Conservation (phyloP, 2,329 filamentous ascomycete genomes). For the Ophiostoma ulmi region DNA sequence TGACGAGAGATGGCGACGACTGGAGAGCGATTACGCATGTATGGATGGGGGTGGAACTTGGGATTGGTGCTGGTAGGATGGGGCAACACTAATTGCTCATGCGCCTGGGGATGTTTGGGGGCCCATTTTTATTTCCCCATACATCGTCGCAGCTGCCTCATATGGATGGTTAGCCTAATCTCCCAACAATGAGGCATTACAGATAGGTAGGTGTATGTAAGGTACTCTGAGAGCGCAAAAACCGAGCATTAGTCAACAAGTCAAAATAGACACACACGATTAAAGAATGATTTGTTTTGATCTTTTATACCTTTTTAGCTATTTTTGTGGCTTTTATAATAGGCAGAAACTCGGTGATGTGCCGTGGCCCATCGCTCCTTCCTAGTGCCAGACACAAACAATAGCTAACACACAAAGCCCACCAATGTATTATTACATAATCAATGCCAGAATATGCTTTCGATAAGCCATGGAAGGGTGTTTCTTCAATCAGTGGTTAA, state of each 20-base stretch:
- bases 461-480: neutral
- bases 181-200: neutral
- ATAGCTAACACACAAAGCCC: neutral
- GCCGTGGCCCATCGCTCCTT: neutral
- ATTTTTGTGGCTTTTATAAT: neutral
- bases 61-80: constrained; percentile 8
- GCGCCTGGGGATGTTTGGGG: neutral
- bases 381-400: neutral
- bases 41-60: neutral
- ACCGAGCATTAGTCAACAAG: neutral
- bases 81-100: constrained; percentile 3
- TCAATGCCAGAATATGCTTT: neutral
- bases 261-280: neutral
- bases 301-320: no score
- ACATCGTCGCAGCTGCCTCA: constrained; percentile 9
- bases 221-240: neutral
- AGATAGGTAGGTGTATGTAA: neutral
- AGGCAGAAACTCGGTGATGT: neutral
- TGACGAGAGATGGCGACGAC: neutral
- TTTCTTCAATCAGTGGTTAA: neutral
- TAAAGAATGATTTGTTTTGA: neutral
- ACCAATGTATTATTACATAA: neutral
- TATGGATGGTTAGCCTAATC: constrained; percentile 3
- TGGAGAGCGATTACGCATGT: constrained; percentile 7
- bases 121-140: constrained; percentile 9